These are phyloP conservation scores for Mortierella sp. DNA, from an alignment of 371 early-diverging fungal species.

Conservation along the genomic window DNA sequence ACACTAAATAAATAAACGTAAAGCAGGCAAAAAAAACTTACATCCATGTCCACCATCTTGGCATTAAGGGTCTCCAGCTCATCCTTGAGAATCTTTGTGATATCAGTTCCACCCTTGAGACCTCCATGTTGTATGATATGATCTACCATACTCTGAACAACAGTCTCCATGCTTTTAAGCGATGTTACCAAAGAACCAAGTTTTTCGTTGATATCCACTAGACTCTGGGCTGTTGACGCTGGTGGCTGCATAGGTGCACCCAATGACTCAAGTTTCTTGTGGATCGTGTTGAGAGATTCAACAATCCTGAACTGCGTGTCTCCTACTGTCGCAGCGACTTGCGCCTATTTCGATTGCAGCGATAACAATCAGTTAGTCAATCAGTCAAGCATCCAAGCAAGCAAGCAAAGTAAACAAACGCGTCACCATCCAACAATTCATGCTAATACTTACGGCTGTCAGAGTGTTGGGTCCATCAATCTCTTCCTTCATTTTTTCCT, in stretches of 20 bases:
- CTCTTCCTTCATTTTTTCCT: slow-evolving; percentile 36
- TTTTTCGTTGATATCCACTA: slow-evolving; percentile 36
- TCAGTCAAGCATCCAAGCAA: too few relatives aligned
- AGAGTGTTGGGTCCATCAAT: slow-evolving; percentile 25
- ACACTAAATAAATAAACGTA: too few relatives aligned
- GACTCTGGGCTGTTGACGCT: slow-evolving; percentile 21
- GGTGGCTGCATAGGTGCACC: slow-evolving; percentile 63
- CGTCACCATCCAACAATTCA: not conserved
- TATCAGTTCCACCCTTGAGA: not conserved
- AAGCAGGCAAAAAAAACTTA: not conserved
- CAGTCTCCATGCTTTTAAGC: slow-evolving; percentile 82
- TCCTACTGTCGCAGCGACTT: slow-evolving; percentile 56
- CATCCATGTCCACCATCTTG: slow-evolving; percentile 56
- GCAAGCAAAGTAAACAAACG: too few relatives aligned
- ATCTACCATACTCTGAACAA: slow-evolving; percentile 75
- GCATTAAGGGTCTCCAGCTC: slow-evolving; percentile 37
- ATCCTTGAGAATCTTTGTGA: slow-evolving; percentile 44
- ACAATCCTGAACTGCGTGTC: slow-evolving; percentile 79
- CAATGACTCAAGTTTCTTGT: slow-evolving; percentile 68
- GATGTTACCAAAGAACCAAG: slow-evolving; percentile 74
- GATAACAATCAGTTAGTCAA: not conserved
- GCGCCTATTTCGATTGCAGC: slow-evolving; percentile 5
- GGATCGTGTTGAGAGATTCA: slow-evolving; percentile 72
- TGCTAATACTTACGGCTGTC: slow-evolving; percentile 45
- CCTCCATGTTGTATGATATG: slow-evolving; percentile 58